Conservation (phyloP, 192 early-diverging fungal species). For the Gryganskiella cystojenkinii region DNA sequence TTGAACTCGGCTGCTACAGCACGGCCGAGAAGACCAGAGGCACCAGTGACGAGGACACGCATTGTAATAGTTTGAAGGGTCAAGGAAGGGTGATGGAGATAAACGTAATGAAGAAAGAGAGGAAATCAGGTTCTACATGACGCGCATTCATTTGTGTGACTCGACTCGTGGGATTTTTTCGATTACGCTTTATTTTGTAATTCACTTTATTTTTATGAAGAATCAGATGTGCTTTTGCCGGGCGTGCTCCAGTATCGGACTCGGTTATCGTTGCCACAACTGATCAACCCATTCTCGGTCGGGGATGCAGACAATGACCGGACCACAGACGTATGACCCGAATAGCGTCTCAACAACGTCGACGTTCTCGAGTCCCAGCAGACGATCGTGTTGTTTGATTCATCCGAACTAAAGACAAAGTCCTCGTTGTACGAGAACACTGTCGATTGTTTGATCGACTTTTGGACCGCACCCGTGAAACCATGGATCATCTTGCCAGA, state of each 20-base stretch:
- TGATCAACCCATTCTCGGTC: conserved; percentile 67
- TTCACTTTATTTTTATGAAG: no score
- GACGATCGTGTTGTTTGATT: conserved; percentile 66
- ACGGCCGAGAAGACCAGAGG: conserved; percentile 86
- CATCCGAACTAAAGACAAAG: conserved; percentile 77
- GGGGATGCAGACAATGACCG: conserved; percentile 71
- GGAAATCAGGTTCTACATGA: no score
- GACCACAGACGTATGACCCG: conserved; percentile 65
- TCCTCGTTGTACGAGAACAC: conserved; percentile 78
- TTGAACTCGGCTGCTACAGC: conserved; percentile 69
- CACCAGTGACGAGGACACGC: conserved; percentile 83
- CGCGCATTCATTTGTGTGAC: no score
- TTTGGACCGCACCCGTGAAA: conserved; percentile 75
- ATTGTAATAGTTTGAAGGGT: conserved; percentile 26
- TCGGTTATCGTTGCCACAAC: conserved; percentile 58
- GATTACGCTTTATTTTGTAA: background rate
- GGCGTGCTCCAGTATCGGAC: conserved; percentile 37
- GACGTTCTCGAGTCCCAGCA: conserved; percentile 82
- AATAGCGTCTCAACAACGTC: conserved; percentile 59
- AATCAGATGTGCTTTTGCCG: no score
- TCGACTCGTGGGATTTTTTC: no score
- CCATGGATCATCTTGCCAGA: conserved; percentile 76
- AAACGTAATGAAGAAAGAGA: background rate
- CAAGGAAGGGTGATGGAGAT: background rate
- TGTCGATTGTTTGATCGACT: conserved; percentile 51